A percentile compares a stretch with the other conserved stretches of the same genome.
Evolutionary conservation across 164 flowering plant genomes (phyloP).

Genomic region (Euptelea pleiosperma): DNA sequence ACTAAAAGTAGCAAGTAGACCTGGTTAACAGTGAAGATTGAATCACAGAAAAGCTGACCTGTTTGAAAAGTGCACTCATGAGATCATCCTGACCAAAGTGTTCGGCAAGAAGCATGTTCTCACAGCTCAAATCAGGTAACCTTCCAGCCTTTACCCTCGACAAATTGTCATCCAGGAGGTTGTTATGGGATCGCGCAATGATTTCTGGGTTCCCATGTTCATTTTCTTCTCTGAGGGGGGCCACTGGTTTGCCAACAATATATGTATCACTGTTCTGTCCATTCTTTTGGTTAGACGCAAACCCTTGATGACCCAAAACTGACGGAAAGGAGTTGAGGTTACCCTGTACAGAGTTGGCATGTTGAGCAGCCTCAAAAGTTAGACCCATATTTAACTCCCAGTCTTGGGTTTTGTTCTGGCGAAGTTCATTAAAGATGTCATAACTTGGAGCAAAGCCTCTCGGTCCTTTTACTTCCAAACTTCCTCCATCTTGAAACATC

Average conservation of each 20-base stretch:
- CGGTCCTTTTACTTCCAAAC: constrained; percentile 39
- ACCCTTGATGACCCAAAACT: constrained; percentile 33
- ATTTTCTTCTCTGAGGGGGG: constrained; percentile 22
- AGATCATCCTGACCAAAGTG: constrained; percentile 68
- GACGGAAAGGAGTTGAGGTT: constrained; percentile 30
- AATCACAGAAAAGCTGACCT: constrained; percentile 38
- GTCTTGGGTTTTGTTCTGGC: constrained; percentile 39
- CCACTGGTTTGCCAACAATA: constrained; percentile 20
- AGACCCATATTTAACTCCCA: constrained; percentile 46
- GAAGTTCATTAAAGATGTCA: constrained; percentile 46
- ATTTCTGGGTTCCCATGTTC: constrained; percentile 25
- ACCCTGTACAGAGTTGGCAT: constrained; percentile 24
- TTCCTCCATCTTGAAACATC: constrained; percentile 36
- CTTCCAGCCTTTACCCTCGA: constrained; percentile 52
- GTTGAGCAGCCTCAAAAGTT: constrained; percentile 32
- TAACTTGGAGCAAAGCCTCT: constrained; percentile 37
- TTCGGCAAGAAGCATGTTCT: constrained; percentile 25
- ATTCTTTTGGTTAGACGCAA: constrained; percentile 29
- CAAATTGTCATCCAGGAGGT: constrained; percentile 29
- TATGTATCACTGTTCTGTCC: constrained; percentile 25
- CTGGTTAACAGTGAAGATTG: not conserved
- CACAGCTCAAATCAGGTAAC: constrained; percentile 27
- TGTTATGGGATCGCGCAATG: constrained; percentile 27
- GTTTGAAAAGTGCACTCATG: constrained; percentile 68
- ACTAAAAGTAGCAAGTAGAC: not conserved